Evolutionary conservation across 2,329 filamentous ascomycete species (phyloP).

Genomic region (Botrytis pseudocinerea): DNA sequence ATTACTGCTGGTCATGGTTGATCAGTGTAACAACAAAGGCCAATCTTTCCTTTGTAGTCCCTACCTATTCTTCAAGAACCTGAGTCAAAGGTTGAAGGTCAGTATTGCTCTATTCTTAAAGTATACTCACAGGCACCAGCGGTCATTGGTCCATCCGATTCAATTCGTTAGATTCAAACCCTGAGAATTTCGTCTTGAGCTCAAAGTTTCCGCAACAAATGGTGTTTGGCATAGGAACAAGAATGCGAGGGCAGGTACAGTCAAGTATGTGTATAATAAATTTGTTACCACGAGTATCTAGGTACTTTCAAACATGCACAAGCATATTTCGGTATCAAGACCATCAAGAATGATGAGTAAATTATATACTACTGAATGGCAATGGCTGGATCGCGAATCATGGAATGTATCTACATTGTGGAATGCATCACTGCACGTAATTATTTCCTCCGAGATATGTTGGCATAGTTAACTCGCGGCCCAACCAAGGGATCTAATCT

Average conservation of each 20-base stretch:
- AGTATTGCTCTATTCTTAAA: not conserved
- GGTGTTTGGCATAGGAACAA: not conserved
- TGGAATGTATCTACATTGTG: not conserved
- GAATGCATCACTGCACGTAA: constrained; percentile 7
- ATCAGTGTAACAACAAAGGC: not conserved
- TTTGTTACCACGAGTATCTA: not conserved
- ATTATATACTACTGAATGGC: not conserved
- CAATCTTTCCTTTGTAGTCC: not conserved
- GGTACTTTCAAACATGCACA: not conserved
- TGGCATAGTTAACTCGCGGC: not conserved
- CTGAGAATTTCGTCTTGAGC: too few species aligned
- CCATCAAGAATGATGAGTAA: not conserved
- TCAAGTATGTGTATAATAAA: too few species aligned
- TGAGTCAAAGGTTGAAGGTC: not conserved
- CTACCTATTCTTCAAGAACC: not conserved
- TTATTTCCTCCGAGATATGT: not conserved
- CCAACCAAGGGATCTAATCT: not conserved
- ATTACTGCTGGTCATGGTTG: not conserved
- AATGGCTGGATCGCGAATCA: not conserved
- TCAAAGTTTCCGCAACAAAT: not conserved
- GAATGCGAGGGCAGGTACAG: not conserved
- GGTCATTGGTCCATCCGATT: not conserved
- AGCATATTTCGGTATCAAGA: not conserved
- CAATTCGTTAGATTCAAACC: not conserved
- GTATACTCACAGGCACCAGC: not conserved